A percentile compares a stretch with the other conserved stretches of the same genome.
Conservation (phyloP, 2,329 filamentous ascomycete genomes). For the Phaeosphaeriaceae sp. region DNA sequence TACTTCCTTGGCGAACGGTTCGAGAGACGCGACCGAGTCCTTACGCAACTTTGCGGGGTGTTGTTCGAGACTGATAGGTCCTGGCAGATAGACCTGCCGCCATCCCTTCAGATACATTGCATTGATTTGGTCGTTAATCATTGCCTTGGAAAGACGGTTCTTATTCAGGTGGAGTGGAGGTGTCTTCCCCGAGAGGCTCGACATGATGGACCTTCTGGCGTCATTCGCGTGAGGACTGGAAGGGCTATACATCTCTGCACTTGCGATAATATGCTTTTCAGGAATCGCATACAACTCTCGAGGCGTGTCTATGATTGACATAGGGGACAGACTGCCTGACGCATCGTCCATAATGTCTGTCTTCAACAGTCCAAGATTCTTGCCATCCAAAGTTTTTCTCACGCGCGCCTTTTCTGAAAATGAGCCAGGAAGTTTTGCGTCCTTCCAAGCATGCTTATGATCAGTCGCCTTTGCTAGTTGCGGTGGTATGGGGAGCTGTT, state of each 20-base stretch:
- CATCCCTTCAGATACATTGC: slow-evolving; percentile 29
- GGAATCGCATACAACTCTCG: slow-evolving; percentile 34
- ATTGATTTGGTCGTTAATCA: neutral
- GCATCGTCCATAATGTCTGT: slow-evolving; percentile 29
- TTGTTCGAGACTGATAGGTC: slow-evolving; percentile 50
- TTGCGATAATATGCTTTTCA: slow-evolving; percentile 5
- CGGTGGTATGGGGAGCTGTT: slow-evolving; percentile 2
- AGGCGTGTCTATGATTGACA: slow-evolving; percentile 39
- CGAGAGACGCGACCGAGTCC: slow-evolving; percentile 50
- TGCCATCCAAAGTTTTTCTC: slow-evolving; percentile 26
- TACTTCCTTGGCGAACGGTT: slow-evolving; percentile 40
- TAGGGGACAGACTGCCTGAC: slow-evolving; percentile 27
- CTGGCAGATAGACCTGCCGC: slow-evolving; percentile 48
- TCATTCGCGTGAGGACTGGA: slow-evolving; percentile 3
- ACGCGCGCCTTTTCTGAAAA: slow-evolving; percentile 34
- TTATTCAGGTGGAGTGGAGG: neutral
- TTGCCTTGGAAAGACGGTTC: neutral
- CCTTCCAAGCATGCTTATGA: neutral
- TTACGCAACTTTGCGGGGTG: slow-evolving; percentile 40
- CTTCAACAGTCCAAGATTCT: slow-evolving; percentile 28
- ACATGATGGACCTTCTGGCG: slow-evolving; percentile 14
- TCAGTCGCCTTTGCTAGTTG: neutral
- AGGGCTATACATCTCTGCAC: slow-evolving; percentile 14
- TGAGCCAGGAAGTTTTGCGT: slow-evolving; percentile 2
- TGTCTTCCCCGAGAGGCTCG: slow-evolving; percentile 10